Evolutionary conservation across 129 eudicot genomes (phyloP), one percentile per base, ranked within the genome.

Genomic region (Flaveria trinervia): DNA sequence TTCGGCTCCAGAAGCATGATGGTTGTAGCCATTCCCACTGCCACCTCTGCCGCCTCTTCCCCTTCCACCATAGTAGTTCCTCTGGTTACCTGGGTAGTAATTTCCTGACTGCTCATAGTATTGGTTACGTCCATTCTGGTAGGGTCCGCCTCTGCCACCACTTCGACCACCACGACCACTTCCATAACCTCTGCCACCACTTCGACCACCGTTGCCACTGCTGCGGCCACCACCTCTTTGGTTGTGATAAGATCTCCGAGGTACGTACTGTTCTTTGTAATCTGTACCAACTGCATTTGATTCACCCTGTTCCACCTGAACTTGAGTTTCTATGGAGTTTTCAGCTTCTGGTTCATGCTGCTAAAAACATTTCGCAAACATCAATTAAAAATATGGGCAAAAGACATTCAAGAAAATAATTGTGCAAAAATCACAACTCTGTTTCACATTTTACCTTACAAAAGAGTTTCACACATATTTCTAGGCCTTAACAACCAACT

Each of bases 121-220:
- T 71, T 88, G 96, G 86, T 75, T 81, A 51, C 94, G 89, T 2
- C 97, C 98, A 67, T 93, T 93, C 85, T 87, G 95, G 75, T 88
- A 93, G 6, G 82, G 76, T 26, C 89, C 85, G 50, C 91, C 87
- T n/a, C 96, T 78, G 36, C 81, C 73, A 25, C 86, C 79, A 66
- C 87, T 86, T 71, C 97, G 79, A 44, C 96, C 97, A 17, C 96
- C 97, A 70, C 96, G 88, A 2, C 94, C 95, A 74, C 84, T 85
- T 43, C 89, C 49, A 54, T 82, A 85, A 70, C 96, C 92, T 70
- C 97, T 77, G 1, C 97, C 82, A 25, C 92, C 83, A n/a, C 92
- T 81, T 1, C 82, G 68, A 20, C 83, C 82, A 26, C 88, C 86
- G 14, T 90, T 86, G 10, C 85, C 78, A 23, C 77, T 75, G 30